These are phyloP conservation scores for Pelagomonas calceolata DNA, from an alignment of 108 stramenopile species.

Conservation along the genomic window DNA sequence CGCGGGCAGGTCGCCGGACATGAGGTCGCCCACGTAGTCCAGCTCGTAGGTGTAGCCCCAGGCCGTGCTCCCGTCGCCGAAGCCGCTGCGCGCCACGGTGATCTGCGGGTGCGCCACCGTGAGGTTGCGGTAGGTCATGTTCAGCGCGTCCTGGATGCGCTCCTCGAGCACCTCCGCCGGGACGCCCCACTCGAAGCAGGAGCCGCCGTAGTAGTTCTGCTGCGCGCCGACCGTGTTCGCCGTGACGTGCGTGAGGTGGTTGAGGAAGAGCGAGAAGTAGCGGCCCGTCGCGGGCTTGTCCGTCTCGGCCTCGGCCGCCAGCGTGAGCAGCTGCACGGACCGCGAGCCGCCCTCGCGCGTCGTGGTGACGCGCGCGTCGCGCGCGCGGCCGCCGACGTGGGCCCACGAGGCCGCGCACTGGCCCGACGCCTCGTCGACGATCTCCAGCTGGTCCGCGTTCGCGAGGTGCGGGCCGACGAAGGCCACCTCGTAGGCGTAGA, in stretches of 20 bases:
- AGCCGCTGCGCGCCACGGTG: conserved; percentile 34
- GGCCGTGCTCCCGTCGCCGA: conserved; percentile 33
- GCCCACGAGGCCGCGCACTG: conserved; percentile 13
- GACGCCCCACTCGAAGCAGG: conserved; percentile 25
- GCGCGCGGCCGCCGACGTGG: conserved; percentile 16
- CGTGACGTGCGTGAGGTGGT: background rate
- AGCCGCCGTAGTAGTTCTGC: conserved; percentile 1
- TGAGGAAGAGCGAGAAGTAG: conserved; percentile 23
- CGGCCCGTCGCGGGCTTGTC: conserved; percentile 5
- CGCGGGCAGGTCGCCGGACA: conserved; percentile 40
- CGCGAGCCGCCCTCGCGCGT: conserved; percentile 15
- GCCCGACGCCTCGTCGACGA: conserved; percentile 33
- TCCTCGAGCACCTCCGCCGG: conserved; percentile 13
- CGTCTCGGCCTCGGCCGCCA: conserved; percentile 2
- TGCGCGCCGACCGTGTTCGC: background rate
- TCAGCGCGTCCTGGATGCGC: conserved; percentile 1
- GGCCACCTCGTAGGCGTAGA: conserved; percentile 58
- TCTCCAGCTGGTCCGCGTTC: conserved; percentile 38
- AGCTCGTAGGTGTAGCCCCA: conserved; percentile 53
- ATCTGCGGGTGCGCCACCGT: conserved; percentile 15
- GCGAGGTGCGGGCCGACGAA: conserved; percentile 51
- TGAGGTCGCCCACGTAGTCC: conserved; percentile 36
- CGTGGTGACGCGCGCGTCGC: conserved; percentile 16
- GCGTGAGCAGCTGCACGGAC: conserved; percentile 16
- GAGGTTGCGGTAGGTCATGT: background rate